These are phyloP conservation scores for Grammothele lineata DNA, from an alignment of 768 basidiomycete species.

Conservation along the genomic window DNA sequence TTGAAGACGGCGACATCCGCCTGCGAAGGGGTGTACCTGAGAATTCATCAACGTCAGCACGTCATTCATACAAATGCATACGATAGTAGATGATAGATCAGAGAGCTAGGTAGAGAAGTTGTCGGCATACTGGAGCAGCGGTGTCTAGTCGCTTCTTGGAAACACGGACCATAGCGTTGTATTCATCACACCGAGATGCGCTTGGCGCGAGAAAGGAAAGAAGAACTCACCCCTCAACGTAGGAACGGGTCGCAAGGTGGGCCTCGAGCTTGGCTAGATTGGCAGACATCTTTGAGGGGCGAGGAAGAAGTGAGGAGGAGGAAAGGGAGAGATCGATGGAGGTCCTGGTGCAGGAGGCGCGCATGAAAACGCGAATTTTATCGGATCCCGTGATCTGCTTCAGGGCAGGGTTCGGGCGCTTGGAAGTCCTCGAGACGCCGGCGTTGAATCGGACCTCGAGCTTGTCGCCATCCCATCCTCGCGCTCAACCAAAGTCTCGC, in stretches of 20 bases:
- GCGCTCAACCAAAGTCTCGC: too few relatives aligned
- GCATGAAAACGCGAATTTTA: conserved; percentile 12
- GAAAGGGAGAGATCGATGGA: conserved; percentile 16
- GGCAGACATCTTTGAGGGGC: conserved; percentile 52
- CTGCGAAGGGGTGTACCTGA: conserved; percentile 87
- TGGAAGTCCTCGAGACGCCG: too few relatives aligned
- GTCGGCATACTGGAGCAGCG: conserved; percentile 76
- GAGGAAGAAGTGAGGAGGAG: too few relatives aligned
- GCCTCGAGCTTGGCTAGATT: conserved; percentile 74
- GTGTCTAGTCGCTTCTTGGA: conserved; percentile 93
- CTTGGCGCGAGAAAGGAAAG: conserved; percentile 8
- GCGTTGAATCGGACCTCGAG: too few relatives aligned
- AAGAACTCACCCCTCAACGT: conserved; percentile 81
- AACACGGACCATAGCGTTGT: conserved; percentile 92
- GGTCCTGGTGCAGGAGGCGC: conserved; percentile 9
- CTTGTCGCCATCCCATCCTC: too few relatives aligned
- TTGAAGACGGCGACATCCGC: conserved; percentile 93
- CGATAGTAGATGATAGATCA: conserved; percentile 39
- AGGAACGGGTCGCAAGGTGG: conserved; percentile 84
- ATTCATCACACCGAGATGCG: conserved; percentile 50
- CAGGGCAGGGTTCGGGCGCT: conserved; percentile 13
- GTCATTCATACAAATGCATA: too few relatives aligned
- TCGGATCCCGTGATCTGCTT: conserved; percentile 9
- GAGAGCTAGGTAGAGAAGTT: conserved; percentile 63
- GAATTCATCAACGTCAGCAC: not conserved